Evolutionary conservation across 208 protist genomes (phyloP).

Genomic region (Leishmania turanica): DNA sequence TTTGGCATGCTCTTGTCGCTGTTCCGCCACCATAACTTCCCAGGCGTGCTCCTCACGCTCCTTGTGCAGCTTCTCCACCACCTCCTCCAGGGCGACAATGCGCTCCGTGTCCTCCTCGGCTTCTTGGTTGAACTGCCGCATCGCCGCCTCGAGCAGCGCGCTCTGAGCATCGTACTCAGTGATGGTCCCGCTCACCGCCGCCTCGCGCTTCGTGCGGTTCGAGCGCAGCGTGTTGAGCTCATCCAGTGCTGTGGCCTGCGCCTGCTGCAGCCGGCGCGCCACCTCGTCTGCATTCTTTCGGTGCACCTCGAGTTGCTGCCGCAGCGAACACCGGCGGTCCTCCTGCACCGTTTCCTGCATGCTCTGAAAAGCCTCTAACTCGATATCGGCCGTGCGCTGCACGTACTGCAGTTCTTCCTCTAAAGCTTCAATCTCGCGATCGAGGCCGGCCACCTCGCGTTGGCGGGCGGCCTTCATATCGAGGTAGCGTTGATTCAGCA

Average conservation of each 20-base stretch:
- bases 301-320: constrained; percentile 62
- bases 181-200: constrained; percentile 82
- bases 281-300: constrained; percentile 46
- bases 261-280: constrained; percentile 32
- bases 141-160: constrained; percentile 37
- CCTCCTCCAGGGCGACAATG: constrained; percentile 66
- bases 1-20: constrained; percentile 68
- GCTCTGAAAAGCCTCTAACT: constrained; percentile 65
- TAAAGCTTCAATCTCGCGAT: constrained; percentile 66
- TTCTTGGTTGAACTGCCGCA: constrained; percentile 68
- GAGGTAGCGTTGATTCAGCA: constrained; percentile 87
- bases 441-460: constrained; percentile 66
- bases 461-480: constrained; percentile 62
- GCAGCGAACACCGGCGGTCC: constrained; percentile 41
- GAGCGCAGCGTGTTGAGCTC: constrained; percentile 67
- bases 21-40: constrained; percentile 65
- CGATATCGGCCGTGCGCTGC: constrained; percentile 65
- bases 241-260: constrained; percentile 52
- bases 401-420: constrained; percentile 81
- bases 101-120: constrained; percentile 72
- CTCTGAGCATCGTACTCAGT: constrained; percentile 85
- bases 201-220: constrained; percentile 75
- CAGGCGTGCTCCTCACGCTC: constrained; percentile 72
- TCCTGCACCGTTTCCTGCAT: constrained; percentile 58
- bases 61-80: constrained; percentile 54